Conservation (phyloP, 805 yeast genomes). For the Isabelozyma rhagii region DNA sequence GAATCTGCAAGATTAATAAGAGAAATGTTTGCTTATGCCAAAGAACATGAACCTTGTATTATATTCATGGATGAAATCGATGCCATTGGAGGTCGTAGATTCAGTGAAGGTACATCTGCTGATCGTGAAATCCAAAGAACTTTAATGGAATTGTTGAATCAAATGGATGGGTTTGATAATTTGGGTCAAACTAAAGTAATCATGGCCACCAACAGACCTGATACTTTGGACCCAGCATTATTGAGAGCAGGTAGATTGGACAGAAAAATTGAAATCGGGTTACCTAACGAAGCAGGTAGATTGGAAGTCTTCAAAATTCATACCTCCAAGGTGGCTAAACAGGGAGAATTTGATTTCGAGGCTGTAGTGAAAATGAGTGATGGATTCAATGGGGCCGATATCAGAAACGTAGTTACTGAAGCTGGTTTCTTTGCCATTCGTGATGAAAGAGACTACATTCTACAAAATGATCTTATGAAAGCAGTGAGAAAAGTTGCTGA, state of each 20-base stretch:
- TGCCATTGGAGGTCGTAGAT: slow-evolving; percentile 98
- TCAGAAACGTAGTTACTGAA: slow-evolving; percentile 95
- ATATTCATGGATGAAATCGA: slow-evolving; percentile 98
- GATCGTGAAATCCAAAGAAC: slow-evolving; percentile 99
- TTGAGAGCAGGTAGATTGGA: slow-evolving; percentile 97
- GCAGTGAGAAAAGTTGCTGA: slow-evolving; percentile 98
- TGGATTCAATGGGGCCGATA: slow-evolving; percentile 98
- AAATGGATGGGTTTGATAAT: slow-evolving; percentile 98
- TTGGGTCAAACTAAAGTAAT: slow-evolving; percentile 95
- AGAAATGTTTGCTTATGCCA: slow-evolving; percentile 97
- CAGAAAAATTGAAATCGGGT: slow-evolving; percentile 90
- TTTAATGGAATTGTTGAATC: slow-evolving; percentile 92
- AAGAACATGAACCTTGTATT: slow-evolving; percentile 96
- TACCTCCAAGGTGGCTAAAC: slow-evolving; percentile 76
- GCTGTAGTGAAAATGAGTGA: slow-evolving; percentile 98
- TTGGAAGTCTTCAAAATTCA: slow-evolving; percentile 93
- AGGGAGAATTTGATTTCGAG: slow-evolving; percentile 96
- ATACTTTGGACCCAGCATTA: slow-evolving; percentile 94
- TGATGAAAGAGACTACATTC: slow-evolving; percentile 92
- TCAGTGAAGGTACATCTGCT: slow-evolving; percentile 96
- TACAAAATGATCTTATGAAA: slow-evolving; percentile 93
- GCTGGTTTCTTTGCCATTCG: slow-evolving; percentile 98
- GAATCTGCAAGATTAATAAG: slow-evolving; percentile 95
- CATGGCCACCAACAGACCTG: slow-evolving; percentile 99
- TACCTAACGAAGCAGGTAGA: slow-evolving; percentile 96